These are phyloP conservation scores for Globisporangium ultimum DNA, from an alignment of 352 stramenopile species.

Conservation along the genomic window DNA sequence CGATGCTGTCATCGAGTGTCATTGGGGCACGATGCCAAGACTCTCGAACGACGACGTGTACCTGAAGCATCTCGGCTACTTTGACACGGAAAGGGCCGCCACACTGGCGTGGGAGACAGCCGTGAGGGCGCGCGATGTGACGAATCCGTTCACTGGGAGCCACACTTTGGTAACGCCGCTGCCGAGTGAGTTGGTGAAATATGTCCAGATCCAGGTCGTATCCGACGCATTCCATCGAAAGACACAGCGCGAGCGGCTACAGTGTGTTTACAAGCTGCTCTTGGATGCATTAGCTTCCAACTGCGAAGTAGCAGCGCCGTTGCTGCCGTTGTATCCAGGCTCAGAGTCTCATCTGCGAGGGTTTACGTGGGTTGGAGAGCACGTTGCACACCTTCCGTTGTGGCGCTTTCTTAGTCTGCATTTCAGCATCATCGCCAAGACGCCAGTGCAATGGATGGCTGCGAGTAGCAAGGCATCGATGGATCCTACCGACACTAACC, in stretches of 20 bases:
- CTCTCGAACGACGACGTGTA: constrained; percentile 43
- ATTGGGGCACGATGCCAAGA: constrained; percentile 34
- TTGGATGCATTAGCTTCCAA: constrained; percentile 3
- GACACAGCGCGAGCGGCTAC: constrained; percentile 42
- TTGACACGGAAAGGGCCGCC: constrained; percentile 52
- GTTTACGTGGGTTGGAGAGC: constrained; percentile 29
- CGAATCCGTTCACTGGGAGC: constrained; percentile 38
- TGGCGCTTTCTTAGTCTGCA: constrained; percentile 43
- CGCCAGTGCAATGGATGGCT: constrained; percentile 34
- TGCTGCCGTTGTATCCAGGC: not conserved
- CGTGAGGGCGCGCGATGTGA: constrained; percentile 27
- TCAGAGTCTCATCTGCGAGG: constrained; percentile 21
- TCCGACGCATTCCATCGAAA: constrained; percentile 46
- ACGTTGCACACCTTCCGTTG: constrained; percentile 34
- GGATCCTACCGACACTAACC: constrained; percentile 35
- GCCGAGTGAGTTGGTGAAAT: constrained; percentile 22
- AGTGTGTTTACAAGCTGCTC: constrained; percentile 38
- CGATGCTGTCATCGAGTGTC: constrained; percentile 9
- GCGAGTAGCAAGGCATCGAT: constrained; percentile 8
- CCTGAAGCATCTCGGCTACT: constrained; percentile 46
- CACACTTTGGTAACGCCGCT: constrained; percentile 25
- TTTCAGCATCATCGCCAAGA: constrained; percentile 45
- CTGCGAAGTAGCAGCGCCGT: not conserved
- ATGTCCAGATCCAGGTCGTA: constrained; percentile 50
- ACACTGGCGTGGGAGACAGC: constrained; percentile 35